Percentiles rank a stretch among this genome's conserved stretches.
These are phyloP conservation scores for Colletotrichum chrysophilum DNA, from an alignment of 2,329 filamentous ascomycete species.

Conservation along the genomic window DNA sequence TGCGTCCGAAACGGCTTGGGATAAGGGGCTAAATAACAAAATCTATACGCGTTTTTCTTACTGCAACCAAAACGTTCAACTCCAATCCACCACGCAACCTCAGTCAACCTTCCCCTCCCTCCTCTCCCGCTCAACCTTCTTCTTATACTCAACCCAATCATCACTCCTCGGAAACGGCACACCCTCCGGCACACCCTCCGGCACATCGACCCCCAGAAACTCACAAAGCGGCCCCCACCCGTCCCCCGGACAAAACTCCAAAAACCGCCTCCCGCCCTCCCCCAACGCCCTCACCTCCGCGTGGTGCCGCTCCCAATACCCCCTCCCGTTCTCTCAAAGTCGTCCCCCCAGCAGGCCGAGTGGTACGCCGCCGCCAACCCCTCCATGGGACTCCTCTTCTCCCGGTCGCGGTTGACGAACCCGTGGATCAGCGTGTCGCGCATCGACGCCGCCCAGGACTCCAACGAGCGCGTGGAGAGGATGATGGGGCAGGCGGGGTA, in stretches of 20 bases:
- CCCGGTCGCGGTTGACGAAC: constrained; percentile 16
- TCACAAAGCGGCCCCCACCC: constrained; percentile 33
- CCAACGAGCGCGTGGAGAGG: constrained; percentile 61
- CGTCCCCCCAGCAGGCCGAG: constrained; percentile 31
- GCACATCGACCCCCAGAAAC: constrained; percentile 28
- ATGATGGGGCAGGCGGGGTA: constrained; percentile 69
- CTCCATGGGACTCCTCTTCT: constrained; percentile 26
- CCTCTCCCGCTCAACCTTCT: constrained; percentile 24
- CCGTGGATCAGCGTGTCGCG: constrained; percentile 30
- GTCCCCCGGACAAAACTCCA: constrained; percentile 29
- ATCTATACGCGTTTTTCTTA: neutral
- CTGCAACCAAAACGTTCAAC: neutral
- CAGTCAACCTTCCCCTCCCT: neutral
- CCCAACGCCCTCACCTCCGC: constrained; percentile 23
- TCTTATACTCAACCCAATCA: constrained; percentile 34
- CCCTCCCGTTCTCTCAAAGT: constrained; percentile 28
- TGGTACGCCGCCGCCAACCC: constrained; percentile 29
- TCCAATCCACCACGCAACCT: neutral
- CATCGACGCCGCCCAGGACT: constrained; percentile 60
- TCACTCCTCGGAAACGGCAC: constrained; percentile 31
- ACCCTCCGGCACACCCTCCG: constrained; percentile 23
- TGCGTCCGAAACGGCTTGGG: neutral
- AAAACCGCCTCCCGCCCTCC: constrained; percentile 23
- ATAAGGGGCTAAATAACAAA: neutral
- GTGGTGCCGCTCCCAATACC: constrained; percentile 30